Conservation (phyloP, 2,329 filamentous ascomycete genomes). For the Akanthomyces dipterigenus region DNA sequence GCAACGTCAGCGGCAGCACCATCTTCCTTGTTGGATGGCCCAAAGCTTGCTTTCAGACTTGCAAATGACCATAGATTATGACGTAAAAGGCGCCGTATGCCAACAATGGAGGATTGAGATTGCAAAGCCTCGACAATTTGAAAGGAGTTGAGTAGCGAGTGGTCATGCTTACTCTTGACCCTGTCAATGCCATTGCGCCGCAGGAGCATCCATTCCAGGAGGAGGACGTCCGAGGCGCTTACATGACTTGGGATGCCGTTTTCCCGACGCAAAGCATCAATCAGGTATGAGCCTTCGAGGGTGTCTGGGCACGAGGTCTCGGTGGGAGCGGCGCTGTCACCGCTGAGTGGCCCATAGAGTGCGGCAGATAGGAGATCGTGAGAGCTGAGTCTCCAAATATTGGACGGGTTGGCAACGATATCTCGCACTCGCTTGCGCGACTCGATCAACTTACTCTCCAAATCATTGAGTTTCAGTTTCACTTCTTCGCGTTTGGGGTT, state of each 20-base stretch:
- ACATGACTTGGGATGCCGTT: constrained; percentile 27
- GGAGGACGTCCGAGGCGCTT: constrained; percentile 21
- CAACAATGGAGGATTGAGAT: constrained; percentile 20
- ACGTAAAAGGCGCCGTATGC: constrained; percentile 26
- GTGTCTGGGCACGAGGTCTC: background rate
- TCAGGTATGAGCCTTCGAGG: constrained; percentile 2
- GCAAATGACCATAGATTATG: constrained; percentile 17
- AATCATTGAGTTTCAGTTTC: constrained; percentile 20
- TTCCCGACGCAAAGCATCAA: constrained; percentile 18
- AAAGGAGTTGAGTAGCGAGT: background rate
- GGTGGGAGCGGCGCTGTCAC: background rate
- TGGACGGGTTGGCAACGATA: constrained; percentile 18
- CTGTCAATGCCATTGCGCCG: constrained; percentile 17
- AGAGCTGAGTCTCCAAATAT: constrained; percentile 33
- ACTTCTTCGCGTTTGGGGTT: constrained; percentile 19
- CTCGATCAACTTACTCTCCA: constrained; percentile 24
- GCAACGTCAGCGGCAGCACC: background rate
- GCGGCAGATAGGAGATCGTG: constrained; percentile 37
- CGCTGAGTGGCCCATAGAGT: constrained; percentile 21
- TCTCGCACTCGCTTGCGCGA: constrained; percentile 21
- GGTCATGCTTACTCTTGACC: background rate
- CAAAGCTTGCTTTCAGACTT: background rate
- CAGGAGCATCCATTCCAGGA: constrained; percentile 31
- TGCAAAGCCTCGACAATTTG: constrained; percentile 17
- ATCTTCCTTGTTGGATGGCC: background rate